These are phyloP conservation scores for Leccinum rimulosum DNA, from an alignment of 768 basidiomycete genomes.

Conservation along the genomic window DNA sequence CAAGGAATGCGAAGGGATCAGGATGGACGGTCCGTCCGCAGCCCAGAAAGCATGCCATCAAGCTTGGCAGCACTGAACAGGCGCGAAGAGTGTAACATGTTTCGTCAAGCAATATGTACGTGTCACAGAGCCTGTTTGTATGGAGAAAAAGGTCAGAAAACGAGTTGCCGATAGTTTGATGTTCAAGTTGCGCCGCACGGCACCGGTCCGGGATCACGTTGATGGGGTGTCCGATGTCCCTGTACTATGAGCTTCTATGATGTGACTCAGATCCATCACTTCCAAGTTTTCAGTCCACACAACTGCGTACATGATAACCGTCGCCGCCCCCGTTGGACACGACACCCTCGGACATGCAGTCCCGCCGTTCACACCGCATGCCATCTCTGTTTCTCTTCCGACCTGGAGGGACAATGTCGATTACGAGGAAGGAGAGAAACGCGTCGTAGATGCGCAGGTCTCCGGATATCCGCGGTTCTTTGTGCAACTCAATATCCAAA, in stretches of 20 bases:
- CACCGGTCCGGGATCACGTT: too few species aligned
- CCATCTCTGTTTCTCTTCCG: constrained; percentile 92
- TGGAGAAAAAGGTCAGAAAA: not conserved
- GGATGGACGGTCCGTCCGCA: too few species aligned
- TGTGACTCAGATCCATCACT: not conserved
- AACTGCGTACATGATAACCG: constrained; percentile 6
- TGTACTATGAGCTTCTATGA: not conserved
- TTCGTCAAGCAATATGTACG: not conserved
- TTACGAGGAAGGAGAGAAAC: constrained; percentile 86
- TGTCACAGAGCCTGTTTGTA: not conserved
- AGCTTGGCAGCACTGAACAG: not conserved
- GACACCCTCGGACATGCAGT: constrained; percentile 47
- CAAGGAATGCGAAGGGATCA: not conserved
- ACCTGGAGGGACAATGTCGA: constrained; percentile 90
- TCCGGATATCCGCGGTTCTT: constrained; percentile 95
- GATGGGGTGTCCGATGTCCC: not conserved
- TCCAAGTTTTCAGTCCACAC: not conserved
- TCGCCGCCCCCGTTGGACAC: constrained; percentile 6
- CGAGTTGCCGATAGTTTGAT: not conserved
- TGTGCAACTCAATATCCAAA: constrained; percentile 80
- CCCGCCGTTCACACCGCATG: constrained; percentile 75
- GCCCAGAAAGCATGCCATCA: not conserved
- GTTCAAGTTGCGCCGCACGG: not conserved
- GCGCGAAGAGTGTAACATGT: not conserved
- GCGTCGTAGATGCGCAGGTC: constrained; percentile 77